Base-by-base conservation (phyloP, 192 early-diverging fungal species). In the Endogone sp. region DNA sequence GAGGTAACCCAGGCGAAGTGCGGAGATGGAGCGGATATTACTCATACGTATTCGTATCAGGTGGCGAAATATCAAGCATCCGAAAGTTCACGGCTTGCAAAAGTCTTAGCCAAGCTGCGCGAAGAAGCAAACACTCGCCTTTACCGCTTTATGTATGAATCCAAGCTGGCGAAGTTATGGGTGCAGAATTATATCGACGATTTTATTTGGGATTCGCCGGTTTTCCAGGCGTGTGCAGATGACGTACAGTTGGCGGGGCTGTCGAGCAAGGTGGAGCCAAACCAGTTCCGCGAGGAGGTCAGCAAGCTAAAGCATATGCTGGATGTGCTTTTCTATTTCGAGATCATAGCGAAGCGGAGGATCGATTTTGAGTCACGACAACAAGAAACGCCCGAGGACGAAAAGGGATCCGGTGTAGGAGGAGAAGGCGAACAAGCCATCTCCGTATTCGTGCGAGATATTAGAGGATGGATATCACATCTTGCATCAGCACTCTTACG, bases 251-350 rank as follows among this genome's bases (percentile, higher is more conserved):
- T 60, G 59, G 24, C 24, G 27, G 10, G 2, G 27, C 27, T 60
- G 59, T 28, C 24, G 27, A 10, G 21, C 6, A 28, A 28, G 21
- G 59, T 26, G 27, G 27, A 23, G 22, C 6, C 21, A 6, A 60
- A 60, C 27, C 24, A 22, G 10, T 26, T 11, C 10, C 24, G 27
- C 27, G 27, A 60, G 21, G 59, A 23, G 27, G 27, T 60, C 22
- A 22, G 22, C 27, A 28, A 26, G 1, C 27, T 60, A 21, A 23
- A 1, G 27, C 59, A 60, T 26, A 60, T 60, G 59, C 56, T 78
- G 28, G 77, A 78, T 44, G 64, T 75, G 21, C 60, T 78, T 21
- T 78, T 74, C 59, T 64, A 73, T 21, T 73, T 77, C 59, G 76
- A 77, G 56, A 61, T 68, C 11, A 64, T 65, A 29, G 76, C 54